Evolutionary conservation across 78 protist genomes (phyloP), one percentile per base, ranked within the genome.

Genomic region (Bigelowiella natans): DNA sequence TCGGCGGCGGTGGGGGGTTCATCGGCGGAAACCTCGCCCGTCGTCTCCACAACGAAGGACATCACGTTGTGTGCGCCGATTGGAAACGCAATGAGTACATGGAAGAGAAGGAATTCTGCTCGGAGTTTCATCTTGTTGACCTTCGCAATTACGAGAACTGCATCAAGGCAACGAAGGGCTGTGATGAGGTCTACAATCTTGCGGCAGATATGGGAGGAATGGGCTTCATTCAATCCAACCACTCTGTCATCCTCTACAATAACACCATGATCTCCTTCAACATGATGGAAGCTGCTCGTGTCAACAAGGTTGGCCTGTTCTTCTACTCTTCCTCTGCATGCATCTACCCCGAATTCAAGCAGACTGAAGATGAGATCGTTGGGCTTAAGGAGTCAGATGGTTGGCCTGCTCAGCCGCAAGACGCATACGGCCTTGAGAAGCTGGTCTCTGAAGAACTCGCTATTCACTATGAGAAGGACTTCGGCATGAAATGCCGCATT

Each of bases 361-460:
- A n/a, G n/a, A n/a, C n/a, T n/a, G 82, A 83, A 29, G 38, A 40
- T 39, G 83, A 93, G 29, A 38, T 64, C 92, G 40, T 92, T 1
- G 94, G 93, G 2, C 94, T 96, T 36, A 89, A 91, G 40, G 97
- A 96, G 89, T 7, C 0, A n/a, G 94, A 93, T 40, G 96, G 96
- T 11, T 94, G 96, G 95, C 97, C 96, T 1, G 96, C 96, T 0
- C 91, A 91, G 37, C 97, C 97, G 37, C 94, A 95, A 90, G 96
- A 95, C 88, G 96, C 95, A 1, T 96, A 96, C 86, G 97, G 97
- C 29, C 93, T 95, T 0, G 97, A 95, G 93, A 96, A 96, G 93
- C 93, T 95, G 2, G 31, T n/a, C 38, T 31, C 95, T 1, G 97
- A 96, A 82, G 96, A 94, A 51, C 86, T 95, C 40, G 88, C 84